Conservation (phyloP, 2,329 filamentous ascomycete species). For the Ophiostoma angusticollis region DNA sequence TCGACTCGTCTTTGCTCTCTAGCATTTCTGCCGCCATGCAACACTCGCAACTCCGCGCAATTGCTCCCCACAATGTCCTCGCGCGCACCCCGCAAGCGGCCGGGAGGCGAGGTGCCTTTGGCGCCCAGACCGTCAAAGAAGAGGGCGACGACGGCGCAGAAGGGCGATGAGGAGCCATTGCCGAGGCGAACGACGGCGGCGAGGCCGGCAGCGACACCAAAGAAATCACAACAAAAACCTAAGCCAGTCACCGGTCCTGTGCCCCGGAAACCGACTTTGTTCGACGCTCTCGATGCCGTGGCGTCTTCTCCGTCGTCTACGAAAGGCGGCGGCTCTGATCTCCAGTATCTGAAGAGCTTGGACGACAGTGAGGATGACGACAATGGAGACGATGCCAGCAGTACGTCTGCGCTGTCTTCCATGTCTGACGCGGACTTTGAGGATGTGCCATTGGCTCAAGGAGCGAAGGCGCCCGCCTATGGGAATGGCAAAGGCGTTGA, state of each 20-base stretch:
- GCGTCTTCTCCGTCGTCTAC: slow-evolving; percentile 29
- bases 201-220: slow-evolving; percentile 4
- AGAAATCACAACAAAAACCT: slow-evolving; percentile 11
- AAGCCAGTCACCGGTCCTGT: slow-evolving; percentile 13
- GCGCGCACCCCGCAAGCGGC: slow-evolving; percentile 52
- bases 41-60: not conserved
- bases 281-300: slow-evolving; percentile 46
- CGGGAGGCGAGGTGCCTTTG: slow-evolving; percentile 27
- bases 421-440: slow-evolving; percentile 47
- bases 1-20: not conserved
- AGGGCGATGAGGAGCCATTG: slow-evolving; percentile 10
- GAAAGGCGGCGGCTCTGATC: slow-evolving; percentile 28
- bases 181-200: not conserved
- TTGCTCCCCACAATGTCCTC: slow-evolving; percentile 30
- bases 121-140: slow-evolving; percentile 27
- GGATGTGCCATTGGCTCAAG: slow-evolving; percentile 27
- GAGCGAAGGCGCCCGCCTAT: slow-evolving; percentile 19
- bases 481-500: slow-evolving; percentile 22
- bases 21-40: not conserved
- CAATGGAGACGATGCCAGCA: slow-evolving; percentile 29
- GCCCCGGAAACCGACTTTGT: slow-evolving; percentile 43
- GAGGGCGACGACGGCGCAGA: slow-evolving; percentile 16
- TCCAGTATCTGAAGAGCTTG: slow-evolving; percentile 20
- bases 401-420: slow-evolving; percentile 37
- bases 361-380: not conserved